Conservation (phyloP, 495 filamentous ascomycete genomes). For the Cenococcum geophilum region DNA sequence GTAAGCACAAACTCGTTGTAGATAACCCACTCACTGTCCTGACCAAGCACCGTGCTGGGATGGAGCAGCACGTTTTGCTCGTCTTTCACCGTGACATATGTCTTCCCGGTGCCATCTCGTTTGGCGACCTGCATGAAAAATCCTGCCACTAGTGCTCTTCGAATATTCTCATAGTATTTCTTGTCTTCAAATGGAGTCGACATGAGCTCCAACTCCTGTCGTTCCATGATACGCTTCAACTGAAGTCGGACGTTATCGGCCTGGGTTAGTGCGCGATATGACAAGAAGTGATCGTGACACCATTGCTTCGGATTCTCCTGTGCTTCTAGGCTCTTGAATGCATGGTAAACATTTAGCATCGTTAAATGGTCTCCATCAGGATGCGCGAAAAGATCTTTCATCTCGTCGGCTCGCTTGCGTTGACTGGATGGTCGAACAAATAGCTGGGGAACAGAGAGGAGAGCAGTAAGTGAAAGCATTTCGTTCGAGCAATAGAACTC, state of each 20-base stretch:
- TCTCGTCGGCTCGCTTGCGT: slow-evolving; percentile 91
- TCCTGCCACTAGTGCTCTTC: slow-evolving; percentile 83
- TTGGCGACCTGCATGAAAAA: slow-evolving; percentile 99
- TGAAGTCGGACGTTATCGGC: slow-evolving; percentile 91
- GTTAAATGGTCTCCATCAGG: slow-evolving; percentile 91
- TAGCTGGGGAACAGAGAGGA: slow-evolving; percentile 91
- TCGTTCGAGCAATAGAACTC: slow-evolving; percentile 99
- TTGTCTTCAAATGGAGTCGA: slow-evolving; percentile 89
- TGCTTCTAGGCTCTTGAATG: slow-evolving; percentile 72
- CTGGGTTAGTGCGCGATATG: slow-evolving; percentile 75
- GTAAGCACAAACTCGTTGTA: slow-evolving; percentile 99
- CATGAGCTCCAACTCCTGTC: slow-evolving; percentile 72
- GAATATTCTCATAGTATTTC: slow-evolving; percentile 96
- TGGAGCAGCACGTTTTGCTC: slow-evolving; percentile 87
- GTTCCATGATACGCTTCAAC: slow-evolving; percentile 94
- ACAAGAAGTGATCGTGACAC: slow-evolving; percentile 98
- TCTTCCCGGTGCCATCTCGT: slow-evolving; percentile 69
- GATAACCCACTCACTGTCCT: slow-evolving; percentile 91
- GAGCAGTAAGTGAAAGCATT: slow-evolving; percentile 87
- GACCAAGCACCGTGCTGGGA: slow-evolving; percentile 76
- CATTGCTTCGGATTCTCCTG: slow-evolving; percentile 75
- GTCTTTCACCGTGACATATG: slow-evolving; percentile 92
- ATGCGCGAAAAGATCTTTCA: slow-evolving; percentile 92
- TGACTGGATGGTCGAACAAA: slow-evolving; percentile 81
- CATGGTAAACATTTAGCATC: slow-evolving; percentile 96